Conservation (phyloP, 2,329 filamentous ascomycete genomes). For the Alternaria sp. region DNA sequence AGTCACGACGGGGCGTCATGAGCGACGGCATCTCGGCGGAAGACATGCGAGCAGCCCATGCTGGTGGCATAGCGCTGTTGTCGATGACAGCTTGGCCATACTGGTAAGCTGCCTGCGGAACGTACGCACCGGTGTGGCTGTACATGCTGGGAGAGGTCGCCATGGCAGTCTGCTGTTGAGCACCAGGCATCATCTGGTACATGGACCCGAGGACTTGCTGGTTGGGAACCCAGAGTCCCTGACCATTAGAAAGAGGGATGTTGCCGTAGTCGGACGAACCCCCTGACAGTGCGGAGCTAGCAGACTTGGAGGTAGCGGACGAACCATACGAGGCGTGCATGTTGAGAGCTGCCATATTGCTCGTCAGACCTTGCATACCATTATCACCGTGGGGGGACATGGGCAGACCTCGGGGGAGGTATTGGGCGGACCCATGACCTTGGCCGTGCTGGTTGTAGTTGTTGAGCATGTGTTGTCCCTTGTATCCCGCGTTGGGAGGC, state of each 20-base stretch:
- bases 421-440: slow-evolving; percentile 43
- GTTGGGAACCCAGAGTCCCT: slow-evolving; percentile 51
- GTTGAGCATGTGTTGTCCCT: slow-evolving; percentile 45
- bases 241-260: slow-evolving; percentile 46
- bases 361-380: slow-evolving; percentile 46
- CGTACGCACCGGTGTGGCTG: slow-evolving; percentile 55
- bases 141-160: slow-evolving; percentile 55
- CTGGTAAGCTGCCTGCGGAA: slow-evolving; percentile 55
- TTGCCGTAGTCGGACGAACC: slow-evolving; percentile 48
- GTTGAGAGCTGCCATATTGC: slow-evolving; percentile 49
- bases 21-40: slow-evolving; percentile 60
- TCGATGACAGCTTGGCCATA: slow-evolving; percentile 57
- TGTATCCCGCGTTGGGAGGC: slow-evolving; percentile 38
- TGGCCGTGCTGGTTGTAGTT: slow-evolving; percentile 42
- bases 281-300: slow-evolving; percentile 42
- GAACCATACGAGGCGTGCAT: slow-evolving; percentile 48
- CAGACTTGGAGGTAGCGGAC: slow-evolving; percentile 45
- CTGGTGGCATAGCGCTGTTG: slow-evolving; percentile 56
- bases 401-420: slow-evolving; percentile 49
- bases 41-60: slow-evolving; percentile 57
- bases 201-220: slow-evolving; percentile 47
- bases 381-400: slow-evolving; percentile 44
- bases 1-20: slow-evolving; percentile 62
- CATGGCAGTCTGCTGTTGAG: slow-evolving; percentile 45
- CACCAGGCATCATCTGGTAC: slow-evolving; percentile 47